Percentiles rank a stretch among this genome's conserved stretches.
Conservation (phyloP, 2,329 filamentous ascomycete genomes). For the Aureobasidium sp. region DNA sequence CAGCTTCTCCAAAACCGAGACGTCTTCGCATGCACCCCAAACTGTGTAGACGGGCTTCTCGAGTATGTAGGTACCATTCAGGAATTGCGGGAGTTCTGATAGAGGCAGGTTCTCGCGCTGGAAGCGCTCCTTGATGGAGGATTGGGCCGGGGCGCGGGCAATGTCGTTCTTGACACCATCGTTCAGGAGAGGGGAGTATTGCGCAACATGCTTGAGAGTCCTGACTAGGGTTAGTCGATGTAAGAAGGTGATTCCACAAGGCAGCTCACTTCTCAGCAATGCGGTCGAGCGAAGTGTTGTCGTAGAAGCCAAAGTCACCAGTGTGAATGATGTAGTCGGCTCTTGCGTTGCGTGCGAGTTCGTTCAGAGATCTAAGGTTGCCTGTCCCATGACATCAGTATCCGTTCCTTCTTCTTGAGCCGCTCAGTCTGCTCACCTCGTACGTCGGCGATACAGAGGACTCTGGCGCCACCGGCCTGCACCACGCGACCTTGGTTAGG, state of each 20-base stretch:
- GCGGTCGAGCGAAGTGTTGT: constrained; percentile 87
- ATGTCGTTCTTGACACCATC: constrained; percentile 63
- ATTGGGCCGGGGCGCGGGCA: constrained; percentile 58
- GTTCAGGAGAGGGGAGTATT: constrained; percentile 90
- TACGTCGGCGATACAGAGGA: constrained; percentile 46
- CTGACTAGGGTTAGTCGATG: constrained; percentile 37
- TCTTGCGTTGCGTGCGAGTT: constrained; percentile 86
- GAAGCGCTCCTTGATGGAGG: constrained; percentile 74
- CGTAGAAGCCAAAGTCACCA: constrained; percentile 98
- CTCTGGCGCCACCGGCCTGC: constrained; percentile 40
- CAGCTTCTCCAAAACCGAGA: constrained; percentile 94
- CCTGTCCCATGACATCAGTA: constrained; percentile 47
- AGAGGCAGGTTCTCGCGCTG: constrained; percentile 73
- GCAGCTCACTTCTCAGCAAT: constrained; percentile 88
- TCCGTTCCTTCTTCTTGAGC: not conserved
- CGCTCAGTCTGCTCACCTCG: constrained; percentile 33
- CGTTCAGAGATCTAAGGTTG: constrained; percentile 90
- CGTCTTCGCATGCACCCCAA: constrained; percentile 98
- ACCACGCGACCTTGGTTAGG: constrained; percentile 46
- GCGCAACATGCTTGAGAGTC: constrained; percentile 94
- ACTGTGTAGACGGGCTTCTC: constrained; percentile 98
- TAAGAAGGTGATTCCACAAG: not conserved
- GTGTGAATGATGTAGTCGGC: constrained; percentile 98
- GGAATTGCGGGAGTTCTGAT: constrained; percentile 82
- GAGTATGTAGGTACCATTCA: constrained; percentile 80